phyloP scores from a whole-genome alignment of 2,329 filamentous ascomycete genomes.

The Penicillium sp. region DNA sequence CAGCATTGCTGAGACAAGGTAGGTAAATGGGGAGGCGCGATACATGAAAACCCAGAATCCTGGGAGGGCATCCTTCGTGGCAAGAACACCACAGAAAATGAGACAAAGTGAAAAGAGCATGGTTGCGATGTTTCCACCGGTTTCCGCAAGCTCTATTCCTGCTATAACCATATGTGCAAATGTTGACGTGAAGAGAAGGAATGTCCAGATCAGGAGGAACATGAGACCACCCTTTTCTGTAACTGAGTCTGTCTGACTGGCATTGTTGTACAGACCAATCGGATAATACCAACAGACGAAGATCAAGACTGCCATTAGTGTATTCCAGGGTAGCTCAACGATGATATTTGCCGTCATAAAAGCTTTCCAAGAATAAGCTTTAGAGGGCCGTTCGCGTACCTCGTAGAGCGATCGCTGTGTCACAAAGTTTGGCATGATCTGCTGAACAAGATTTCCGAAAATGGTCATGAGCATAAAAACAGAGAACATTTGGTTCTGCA shows the following conservation, averaged over 20 bases:
- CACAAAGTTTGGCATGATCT: slow-evolving; percentile 62
- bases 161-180: slow-evolving; percentile 73
- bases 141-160: slow-evolving; percentile 44
- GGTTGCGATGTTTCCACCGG: slow-evolving; percentile 1
- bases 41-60: slow-evolving; percentile 13
- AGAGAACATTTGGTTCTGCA: slow-evolving; percentile 86
- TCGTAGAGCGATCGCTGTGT: slow-evolving; percentile 61
- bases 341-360: slow-evolving; percentile 72
- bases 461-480: slow-evolving; percentile 82
- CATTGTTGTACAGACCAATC: slow-evolving; percentile 47
- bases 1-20: slow-evolving; percentile 8
- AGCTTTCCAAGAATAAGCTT: slow-evolving; percentile 71
- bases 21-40: slow-evolving; percentile 10
- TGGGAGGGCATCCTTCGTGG: background rate
- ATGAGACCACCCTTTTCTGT: slow-evolving; percentile 63
- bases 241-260: slow-evolving; percentile 34
- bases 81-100: slow-evolving; percentile 7
- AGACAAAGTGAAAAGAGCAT: slow-evolving; percentile 5
- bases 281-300: slow-evolving; percentile 70
- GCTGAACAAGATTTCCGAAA: slow-evolving; percentile 61
- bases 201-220: slow-evolving; percentile 64
- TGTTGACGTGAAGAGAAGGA: slow-evolving; percentile 69
- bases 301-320: slow-evolving; percentile 60
- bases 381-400: slow-evolving; percentile 63
- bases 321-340: slow-evolving; percentile 69